Base-by-base conservation (phyloP, 805 yeast species). In the Citeromyces nyonsensis region DNA sequence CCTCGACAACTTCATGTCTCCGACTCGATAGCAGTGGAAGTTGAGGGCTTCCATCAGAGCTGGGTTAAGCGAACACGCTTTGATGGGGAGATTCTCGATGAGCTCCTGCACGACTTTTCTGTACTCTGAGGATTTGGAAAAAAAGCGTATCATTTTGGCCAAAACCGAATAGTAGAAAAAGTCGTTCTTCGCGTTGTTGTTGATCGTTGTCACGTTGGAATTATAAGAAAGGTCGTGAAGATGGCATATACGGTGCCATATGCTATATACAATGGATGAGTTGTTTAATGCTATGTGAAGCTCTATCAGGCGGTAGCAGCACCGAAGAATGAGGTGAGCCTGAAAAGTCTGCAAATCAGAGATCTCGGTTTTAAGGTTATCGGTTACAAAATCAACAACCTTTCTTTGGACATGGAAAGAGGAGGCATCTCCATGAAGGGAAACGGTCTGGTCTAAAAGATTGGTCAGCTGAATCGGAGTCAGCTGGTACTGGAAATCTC, bases 51-150 rank as follows among this genome's bases (percentile, higher is more conserved):
- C 39, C 59, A 55, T 52, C 27, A 56, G 39, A 12, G 40, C 40
- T 1, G 61, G 59, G 15, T 50, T 45, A 3, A 50, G 41, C 25
- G 43, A 42, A 18, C 55, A 49, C 1, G 58, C 49, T 18, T 50
- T 48, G 15, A 54, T 40, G 1, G 61, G 60, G n/a, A 56, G 34
- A 25, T 46, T 40, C 15, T 38, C 36, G 3, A 56, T 43, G 10
- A 56, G 15, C 4, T 44, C 40, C 8, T 38, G 35, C 4, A 55
- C 49, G 18, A 52, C 28, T 3, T 22, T 12, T 10, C 45, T 37
- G 30, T 51, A 55, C 30, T 58, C 38, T 30, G 35, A 40, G 26
- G 44, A 48, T 33, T 47, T 51, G 10, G 57, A 48, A 26, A 55
- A 52, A 5, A 38, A 33, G 8, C 40, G 33, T 7, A 56, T 42